Percentiles rank a stretch among this genome's conserved stretches.
phyloP scores from a whole-genome alignment of 108 stramenopile species.

The Halocafeteria seosinensis region DNA sequence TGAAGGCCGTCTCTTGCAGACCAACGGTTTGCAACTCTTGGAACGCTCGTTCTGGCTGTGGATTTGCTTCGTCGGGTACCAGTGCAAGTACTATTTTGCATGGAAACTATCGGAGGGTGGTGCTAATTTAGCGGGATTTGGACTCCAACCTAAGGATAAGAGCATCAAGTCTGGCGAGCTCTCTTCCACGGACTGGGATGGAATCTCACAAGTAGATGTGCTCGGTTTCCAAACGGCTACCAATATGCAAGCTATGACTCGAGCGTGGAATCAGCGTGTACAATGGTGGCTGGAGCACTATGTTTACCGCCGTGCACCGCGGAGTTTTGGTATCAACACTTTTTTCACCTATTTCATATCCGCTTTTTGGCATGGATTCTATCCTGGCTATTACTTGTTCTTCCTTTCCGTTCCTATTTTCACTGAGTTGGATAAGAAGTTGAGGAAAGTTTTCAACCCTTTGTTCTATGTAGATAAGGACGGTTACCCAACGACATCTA shows the following conservation, averaged over 20 bases:
- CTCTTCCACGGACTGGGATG: too few species aligned
- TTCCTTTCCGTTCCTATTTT: constrained; percentile 12
- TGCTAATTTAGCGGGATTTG: not conserved
- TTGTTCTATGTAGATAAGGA: not conserved
- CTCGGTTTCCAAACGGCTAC: not conserved
- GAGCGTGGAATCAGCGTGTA: not conserved
- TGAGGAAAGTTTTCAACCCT: not conserved
- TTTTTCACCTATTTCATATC: constrained; percentile 22
- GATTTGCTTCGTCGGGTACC: not conserved
- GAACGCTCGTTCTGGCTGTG: not conserved
- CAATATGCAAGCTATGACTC: not conserved
- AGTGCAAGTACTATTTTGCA: not conserved
- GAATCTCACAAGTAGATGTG: not conserved
- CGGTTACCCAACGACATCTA: too few species aligned
- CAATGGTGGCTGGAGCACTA: constrained; percentile 28
- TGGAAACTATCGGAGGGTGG: not conserved
- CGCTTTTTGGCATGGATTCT: constrained; percentile 32
- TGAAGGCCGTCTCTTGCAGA: too few species aligned
- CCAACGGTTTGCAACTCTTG: too few species aligned
- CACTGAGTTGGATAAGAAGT: not conserved
- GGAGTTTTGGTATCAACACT: not conserved
- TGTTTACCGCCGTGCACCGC: constrained; percentile 21
- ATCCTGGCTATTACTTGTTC: constrained; percentile 27
- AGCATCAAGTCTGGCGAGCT: too few species aligned
- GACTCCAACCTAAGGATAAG: not conserved